Percentiles rank a stretch among this genome's conserved stretches.
phyloP scores from a whole-genome alignment of 306 rosid genomes.

The cucumber (Cucumis sativus) region DNA sequence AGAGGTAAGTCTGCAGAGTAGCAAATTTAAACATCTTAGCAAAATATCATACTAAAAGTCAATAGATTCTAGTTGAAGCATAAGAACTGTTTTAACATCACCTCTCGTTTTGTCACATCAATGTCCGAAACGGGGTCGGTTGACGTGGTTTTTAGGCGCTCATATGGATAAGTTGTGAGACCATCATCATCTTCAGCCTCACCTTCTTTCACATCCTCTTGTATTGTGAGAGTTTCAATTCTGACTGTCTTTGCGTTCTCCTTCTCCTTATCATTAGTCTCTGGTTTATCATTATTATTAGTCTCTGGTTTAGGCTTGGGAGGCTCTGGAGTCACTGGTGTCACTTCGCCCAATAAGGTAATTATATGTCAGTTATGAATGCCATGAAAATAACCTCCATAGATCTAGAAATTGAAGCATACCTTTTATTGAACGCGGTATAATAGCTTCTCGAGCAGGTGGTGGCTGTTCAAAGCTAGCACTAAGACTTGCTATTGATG shows the following conservation, averaged over 20 bases:
- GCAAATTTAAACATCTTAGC: constrained; percentile 21
- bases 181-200: constrained; percentile 74
- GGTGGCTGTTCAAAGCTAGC: constrained; percentile 50
- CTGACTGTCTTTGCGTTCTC: constrained; percentile 34
- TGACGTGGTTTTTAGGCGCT: constrained; percentile 48
- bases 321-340: constrained; percentile 28
- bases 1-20: constrained; percentile 66
- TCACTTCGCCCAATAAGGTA: constrained; percentile 24
- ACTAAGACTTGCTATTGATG: constrained; percentile 54
- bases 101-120: constrained; percentile 96
- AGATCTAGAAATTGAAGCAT: background rate
- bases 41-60: constrained; percentile 10
- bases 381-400: background rate
- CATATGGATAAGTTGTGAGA: constrained; percentile 63
- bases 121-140: constrained; percentile 55
- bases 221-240: constrained; percentile 60
- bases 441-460: constrained; percentile 45
- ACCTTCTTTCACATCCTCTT: constrained; percentile 79
- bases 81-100: constrained; percentile 13
- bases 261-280: background rate
- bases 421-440: constrained; percentile 79
- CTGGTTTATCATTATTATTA: constrained; percentile 10
- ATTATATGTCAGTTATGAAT: background rate
- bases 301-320: constrained; percentile 30
- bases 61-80: background rate